Conservation (phyloP, 2,329 filamentous ascomycete species). For the Aspergillus niger region DNA sequence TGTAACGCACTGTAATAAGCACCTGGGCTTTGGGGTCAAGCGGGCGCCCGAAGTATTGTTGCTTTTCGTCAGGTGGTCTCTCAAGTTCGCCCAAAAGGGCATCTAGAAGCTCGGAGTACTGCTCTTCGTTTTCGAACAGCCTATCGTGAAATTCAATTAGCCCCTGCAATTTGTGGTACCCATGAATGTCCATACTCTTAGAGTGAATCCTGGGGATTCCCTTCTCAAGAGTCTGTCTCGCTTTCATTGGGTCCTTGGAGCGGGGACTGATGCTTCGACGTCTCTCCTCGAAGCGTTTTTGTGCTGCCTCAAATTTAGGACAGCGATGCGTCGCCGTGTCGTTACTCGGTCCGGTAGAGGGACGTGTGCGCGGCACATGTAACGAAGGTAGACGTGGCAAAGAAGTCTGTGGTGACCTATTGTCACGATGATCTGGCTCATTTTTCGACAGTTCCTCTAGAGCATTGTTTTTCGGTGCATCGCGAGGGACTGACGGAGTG, state of each 20-base stretch:
- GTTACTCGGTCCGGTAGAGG: not conserved
- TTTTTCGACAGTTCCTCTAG: constrained; percentile 45
- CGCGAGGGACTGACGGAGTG: constrained; percentile 18
- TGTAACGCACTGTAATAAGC: constrained; percentile 43
- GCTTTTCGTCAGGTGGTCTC: constrained; percentile 32
- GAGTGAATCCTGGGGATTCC: constrained; percentile 40
- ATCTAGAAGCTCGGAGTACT: constrained; percentile 41
- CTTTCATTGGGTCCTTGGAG: constrained; percentile 41
- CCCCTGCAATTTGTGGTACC: constrained; percentile 46
- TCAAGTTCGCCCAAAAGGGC: constrained; percentile 43
- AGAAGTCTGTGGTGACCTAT: constrained; percentile 19
- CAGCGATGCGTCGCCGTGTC: constrained; percentile 23
- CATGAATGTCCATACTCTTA: constrained; percentile 42
- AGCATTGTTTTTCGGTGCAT: constrained; percentile 28
- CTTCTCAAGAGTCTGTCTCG: constrained; percentile 42
- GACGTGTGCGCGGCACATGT: constrained; percentile 17
- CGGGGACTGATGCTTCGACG: constrained; percentile 41
- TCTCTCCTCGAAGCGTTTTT: constrained; percentile 33
- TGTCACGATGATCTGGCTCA: constrained; percentile 34
- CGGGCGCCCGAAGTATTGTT: constrained; percentile 25
- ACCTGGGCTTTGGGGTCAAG: constrained; percentile 46
- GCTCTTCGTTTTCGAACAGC: constrained; percentile 37
- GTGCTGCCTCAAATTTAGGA: constrained; percentile 25
- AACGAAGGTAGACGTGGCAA: not conserved
- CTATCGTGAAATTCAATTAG: constrained; percentile 42